Conservation (phyloP, 495 filamentous ascomycete genomes). For the Penicillium dipodomyicola region DNA sequence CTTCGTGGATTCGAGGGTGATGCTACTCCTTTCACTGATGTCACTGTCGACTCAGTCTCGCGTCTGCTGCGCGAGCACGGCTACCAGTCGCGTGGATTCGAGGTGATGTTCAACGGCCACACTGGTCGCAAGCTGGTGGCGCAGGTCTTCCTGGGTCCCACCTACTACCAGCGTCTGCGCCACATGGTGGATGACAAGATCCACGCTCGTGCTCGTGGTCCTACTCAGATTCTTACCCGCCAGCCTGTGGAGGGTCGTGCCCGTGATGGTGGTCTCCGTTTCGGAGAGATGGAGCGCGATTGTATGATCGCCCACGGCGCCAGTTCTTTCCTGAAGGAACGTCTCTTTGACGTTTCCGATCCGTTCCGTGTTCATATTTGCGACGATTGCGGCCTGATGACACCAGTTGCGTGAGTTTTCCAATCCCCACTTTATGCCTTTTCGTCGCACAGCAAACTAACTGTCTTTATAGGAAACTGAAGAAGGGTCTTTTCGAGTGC, state of each 20-base stretch:
- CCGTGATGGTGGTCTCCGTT: constrained; percentile 94
- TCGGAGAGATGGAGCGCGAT: constrained; percentile 99
- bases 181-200: constrained; percentile 99
- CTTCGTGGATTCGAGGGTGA: constrained; percentile 92
- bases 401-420: constrained; percentile 88
- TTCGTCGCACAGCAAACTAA: constrained; percentile 14
- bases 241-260: constrained; percentile 99
- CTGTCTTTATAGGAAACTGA: constrained; percentile 69
- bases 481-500: constrained; percentile 93
- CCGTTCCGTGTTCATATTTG: constrained; percentile 98
- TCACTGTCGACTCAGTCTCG: constrained; percentile 94
- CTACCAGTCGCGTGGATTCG: constrained; percentile 95
- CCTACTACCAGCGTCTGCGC: constrained; percentile 96
- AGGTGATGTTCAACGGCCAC: constrained; percentile 98
- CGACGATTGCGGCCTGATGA: constrained; percentile 99
- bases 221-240: constrained; percentile 93
- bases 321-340: constrained; percentile 93
- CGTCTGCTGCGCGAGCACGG: constrained; percentile 83
- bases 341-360: constrained; percentile 94
- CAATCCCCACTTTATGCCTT: constrained; percentile 1
- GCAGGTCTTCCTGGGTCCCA: constrained; percentile 95
- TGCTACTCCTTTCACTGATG: constrained; percentile 96
- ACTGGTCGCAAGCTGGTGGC: constrained; percentile 89
- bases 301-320: constrained; percentile 99
- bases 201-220: constrained; percentile 91